Evolutionary conservation across 495 filamentous ascomycete genomes (phyloP).

Genomic region (Trichoderma asperelloides): DNA sequence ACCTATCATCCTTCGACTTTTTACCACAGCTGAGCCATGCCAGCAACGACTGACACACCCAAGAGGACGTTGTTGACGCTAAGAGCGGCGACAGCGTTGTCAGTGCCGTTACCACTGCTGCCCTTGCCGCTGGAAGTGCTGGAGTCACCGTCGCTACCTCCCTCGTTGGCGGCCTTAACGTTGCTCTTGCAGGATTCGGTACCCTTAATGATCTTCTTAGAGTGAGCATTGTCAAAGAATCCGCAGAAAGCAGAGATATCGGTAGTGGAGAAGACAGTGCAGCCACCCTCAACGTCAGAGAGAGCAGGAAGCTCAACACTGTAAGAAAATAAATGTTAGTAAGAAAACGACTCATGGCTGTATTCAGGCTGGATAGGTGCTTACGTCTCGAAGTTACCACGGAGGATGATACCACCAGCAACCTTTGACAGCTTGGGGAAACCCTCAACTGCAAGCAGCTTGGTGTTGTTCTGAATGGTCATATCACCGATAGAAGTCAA

Average conservation of each 20-base stretch:
- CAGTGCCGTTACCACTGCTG: conserved; percentile 16
- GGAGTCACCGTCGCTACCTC: conserved; percentile 13
- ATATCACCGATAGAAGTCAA: conserved; percentile 69
- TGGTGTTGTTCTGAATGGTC: conserved; percentile 80
- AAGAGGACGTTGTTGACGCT: conserved; percentile 29
- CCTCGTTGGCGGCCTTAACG: conserved; percentile 32
- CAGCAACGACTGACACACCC: conserved; percentile 30
- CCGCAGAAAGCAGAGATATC: conserved; percentile 45
- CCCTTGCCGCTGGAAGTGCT: conserved; percentile 9
- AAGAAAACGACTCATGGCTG: not conserved
- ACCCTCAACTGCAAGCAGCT: conserved; percentile 49
- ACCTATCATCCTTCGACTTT: not conserved
- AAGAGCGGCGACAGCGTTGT: conserved; percentile 25
- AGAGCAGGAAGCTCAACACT: conserved; percentile 65
- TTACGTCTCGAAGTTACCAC: conserved; percentile 75
- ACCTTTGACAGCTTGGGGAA: conserved; percentile 62
- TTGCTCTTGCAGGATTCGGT: conserved; percentile 47
- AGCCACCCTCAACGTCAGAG: conserved; percentile 70
- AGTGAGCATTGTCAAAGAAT: conserved; percentile 34
- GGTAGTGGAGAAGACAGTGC: conserved; percentile 71
- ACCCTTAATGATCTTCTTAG: conserved; percentile 47
- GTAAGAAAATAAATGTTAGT: conserved; percentile 10
- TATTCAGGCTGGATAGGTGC: conserved; percentile 22
- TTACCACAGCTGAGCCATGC: conserved; percentile 24
- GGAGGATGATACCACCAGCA: conserved; percentile 80